A percentile compares a stretch with the other conserved stretches of the same genome.
phyloP scores from a whole-genome alignment of 225 moss, liverwort and hornwort species.

The Thuidium tamariscinum region DNA sequence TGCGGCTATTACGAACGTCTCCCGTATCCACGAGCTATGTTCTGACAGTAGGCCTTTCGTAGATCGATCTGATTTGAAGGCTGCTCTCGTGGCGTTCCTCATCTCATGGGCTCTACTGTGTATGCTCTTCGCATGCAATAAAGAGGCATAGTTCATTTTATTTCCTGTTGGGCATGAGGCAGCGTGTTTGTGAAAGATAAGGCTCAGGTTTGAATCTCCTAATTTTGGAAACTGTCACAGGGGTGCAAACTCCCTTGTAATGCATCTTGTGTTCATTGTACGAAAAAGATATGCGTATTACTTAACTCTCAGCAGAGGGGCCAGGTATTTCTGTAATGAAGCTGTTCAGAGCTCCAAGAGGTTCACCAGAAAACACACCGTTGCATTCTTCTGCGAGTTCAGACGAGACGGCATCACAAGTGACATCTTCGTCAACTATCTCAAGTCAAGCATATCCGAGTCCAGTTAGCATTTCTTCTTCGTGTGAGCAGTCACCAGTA shows the following conservation, averaged over 20 bases:
- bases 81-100: slow-evolving; percentile 14
- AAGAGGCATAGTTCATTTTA: slow-evolving; percentile 3
- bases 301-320: slow-evolving; percentile 43
- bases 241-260: neutral
- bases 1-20: slow-evolving; percentile 31
- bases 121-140: slow-evolving; percentile 27
- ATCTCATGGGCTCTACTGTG: slow-evolving; percentile 23
- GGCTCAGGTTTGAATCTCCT: neutral
- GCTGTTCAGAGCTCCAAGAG: slow-evolving; percentile 55
- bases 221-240: neutral
- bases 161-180: too few species aligned
- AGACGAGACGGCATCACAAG: slow-evolving; percentile 14
- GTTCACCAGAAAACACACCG: neutral
- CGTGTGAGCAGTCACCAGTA: slow-evolving; percentile 5
- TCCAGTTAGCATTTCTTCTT: slow-evolving; percentile 6
- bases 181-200: neutral
- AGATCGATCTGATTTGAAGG: slow-evolving; percentile 20
- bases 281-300: neutral
- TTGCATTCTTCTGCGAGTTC: neutral
- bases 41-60: neutral
- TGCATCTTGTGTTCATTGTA: neutral
- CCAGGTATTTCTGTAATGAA: slow-evolving; percentile 22
- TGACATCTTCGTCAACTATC: slow-evolving; percentile 6
- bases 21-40: slow-evolving; percentile 60
- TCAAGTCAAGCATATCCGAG: slow-evolving; percentile 32